A percentile compares a stretch with the other conserved stretches of the same genome.
These are phyloP conservation scores for Alloteropsis semialata DNA, from an alignment of 176 grass and related monocot species.

Conservation along the genomic window DNA sequence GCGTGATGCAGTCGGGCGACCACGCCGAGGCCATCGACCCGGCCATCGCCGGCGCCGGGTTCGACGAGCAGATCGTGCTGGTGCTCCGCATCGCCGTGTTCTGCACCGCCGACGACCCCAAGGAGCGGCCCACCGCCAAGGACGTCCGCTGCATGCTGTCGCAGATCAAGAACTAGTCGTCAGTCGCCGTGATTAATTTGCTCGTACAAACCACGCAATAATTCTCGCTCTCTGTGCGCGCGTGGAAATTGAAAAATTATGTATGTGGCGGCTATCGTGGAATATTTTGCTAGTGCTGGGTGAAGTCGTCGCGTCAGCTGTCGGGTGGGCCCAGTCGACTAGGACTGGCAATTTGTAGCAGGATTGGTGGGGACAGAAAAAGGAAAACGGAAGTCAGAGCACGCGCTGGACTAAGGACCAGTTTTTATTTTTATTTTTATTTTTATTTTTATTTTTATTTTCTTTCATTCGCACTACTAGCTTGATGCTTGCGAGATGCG, in stretches of 20 bases:
- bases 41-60: conserved; percentile 31
- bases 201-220: neutral
- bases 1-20: conserved; percentile 24
- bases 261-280: neutral
- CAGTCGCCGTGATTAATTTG: neutral
- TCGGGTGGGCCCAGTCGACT: neutral
- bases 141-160: conserved; percentile 67
- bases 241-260: neutral
- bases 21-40: conserved; percentile 42
- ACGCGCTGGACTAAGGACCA: neutral
- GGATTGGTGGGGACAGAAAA: neutral
- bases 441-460: too few species aligned
- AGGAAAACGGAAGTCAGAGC: neutral
- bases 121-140: conserved; percentile 58
- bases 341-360: neutral
- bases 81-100: conserved; percentile 70
- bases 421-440: too few species aligned
- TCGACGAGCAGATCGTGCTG: conserved; percentile 73
- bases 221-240: neutral
- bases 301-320: neutral
- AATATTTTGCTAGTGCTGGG: neutral
- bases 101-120: conserved; percentile 61
- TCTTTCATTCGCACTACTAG: neutral
- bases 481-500: neutral
- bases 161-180: conserved; percentile 38